Conservation (phyloP, 768 basidiomycete genomes). For the Lentinula raphanica region DNA sequence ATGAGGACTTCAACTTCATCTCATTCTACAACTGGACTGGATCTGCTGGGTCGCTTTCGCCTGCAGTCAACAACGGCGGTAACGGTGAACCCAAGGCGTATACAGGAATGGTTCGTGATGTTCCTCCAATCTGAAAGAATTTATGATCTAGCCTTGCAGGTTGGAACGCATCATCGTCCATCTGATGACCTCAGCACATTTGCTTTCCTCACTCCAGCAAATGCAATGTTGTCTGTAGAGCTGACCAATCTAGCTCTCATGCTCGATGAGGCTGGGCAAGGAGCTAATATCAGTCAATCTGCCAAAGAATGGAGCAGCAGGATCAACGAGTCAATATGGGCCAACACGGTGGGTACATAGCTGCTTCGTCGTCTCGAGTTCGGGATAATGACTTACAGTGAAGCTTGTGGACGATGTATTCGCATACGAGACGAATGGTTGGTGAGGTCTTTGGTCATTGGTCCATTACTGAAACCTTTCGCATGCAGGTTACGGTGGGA, state of each 20-base stretch:
- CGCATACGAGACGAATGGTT: slow-evolving; percentile 75
- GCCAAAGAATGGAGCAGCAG: slow-evolving; percentile 55
- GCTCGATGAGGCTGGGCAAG: slow-evolving; percentile 44
- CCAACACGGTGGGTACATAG: slow-evolving; percentile 39
- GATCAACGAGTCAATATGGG: slow-evolving; percentile 58
- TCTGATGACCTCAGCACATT: slow-evolving; percentile 71
- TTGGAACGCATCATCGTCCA: slow-evolving; percentile 73
- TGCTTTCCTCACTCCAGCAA: slow-evolving; percentile 72
- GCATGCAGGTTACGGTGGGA: slow-evolving; percentile 52
- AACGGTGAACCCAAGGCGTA: slow-evolving; percentile 74
- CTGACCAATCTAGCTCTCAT: slow-evolving; percentile 54
- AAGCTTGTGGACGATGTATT: slow-evolving; percentile 63
- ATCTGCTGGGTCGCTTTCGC: slow-evolving; percentile 55
- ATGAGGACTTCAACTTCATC: slow-evolving; percentile 64
- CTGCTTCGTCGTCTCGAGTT: not conserved
- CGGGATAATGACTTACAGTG: not conserved
- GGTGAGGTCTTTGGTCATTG: slow-evolving; percentile 3
- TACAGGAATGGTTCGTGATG: slow-evolving; percentile 47
- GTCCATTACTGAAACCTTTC: not conserved
- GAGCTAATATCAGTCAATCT: slow-evolving; percentile 44
- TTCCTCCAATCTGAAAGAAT: too few relatives aligned
- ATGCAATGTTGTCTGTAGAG: slow-evolving; percentile 80
- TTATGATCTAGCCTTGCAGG: slow-evolving; percentile 28
- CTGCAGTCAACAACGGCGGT: slow-evolving; percentile 59
- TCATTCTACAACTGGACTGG: slow-evolving; percentile 85